Evolutionary conservation across 345 rosid genomes (phyloP), one percentile per base, ranked within the genome.

Genomic region (Melaleuca quinquenervia): DNA sequence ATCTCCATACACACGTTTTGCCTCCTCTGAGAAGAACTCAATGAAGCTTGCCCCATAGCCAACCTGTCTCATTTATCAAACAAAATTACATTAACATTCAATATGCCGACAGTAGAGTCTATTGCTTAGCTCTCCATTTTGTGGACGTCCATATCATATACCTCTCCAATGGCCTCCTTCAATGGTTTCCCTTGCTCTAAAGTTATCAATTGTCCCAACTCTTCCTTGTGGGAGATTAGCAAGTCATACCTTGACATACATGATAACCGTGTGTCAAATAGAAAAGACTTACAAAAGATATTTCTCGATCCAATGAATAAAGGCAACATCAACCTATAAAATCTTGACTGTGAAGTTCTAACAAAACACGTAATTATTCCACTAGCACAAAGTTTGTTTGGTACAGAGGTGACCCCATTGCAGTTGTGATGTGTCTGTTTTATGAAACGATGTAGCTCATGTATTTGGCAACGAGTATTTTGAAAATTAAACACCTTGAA

Each of bases 181-280:
- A 97, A 90, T 86, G 99, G 99, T 88, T 97, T 97, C 64, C 99
- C 99, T 93, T 94, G 97, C 94, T 97, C 99, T 88, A 96, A 91
- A 56, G 99, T 96, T 87, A 97, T 96, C 78, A 96, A 93, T 88
- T 95, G 96, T 84, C 97, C 99, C 88, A 97, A 95, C 86, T 97
- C 98, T 90, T 97, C 98, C 91, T 94, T 94, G 92, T 96, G 95
- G 85, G 94, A 88, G 89, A 95, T 86, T 84, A 97, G 88, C 74
- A 96, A 92, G 88, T 96, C 96, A 86, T 90, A 97, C 99, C 99
- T 97, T 86, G 56, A 85, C 87, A 91, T 86, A 83, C 54, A 89
- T 51, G 78, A 52, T 32, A 29, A 82, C 55, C 29, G 58, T 12
- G 16, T 52, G 48, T 82, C 84, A 48, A 82, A 15, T 29, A 82